Percentiles rank a stretch among this genome's conserved stretches.
Evolutionary conservation across 495 filamentous ascomycete species (phyloP).

Genomic region (Rostrohypoxylon terebratum): DNA sequence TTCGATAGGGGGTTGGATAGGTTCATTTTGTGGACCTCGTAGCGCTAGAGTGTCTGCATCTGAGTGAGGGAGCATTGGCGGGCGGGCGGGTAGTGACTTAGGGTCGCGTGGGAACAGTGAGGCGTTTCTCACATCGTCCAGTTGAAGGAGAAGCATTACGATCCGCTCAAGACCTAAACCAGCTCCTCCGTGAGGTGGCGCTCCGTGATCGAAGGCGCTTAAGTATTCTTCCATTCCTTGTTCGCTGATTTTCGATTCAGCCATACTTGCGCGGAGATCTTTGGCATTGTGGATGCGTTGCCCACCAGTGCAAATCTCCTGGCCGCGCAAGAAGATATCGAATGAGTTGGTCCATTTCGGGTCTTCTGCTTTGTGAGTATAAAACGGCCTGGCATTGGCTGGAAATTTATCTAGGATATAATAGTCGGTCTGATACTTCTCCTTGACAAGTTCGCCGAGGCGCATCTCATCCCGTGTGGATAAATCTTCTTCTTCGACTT

Average conservation of each 20-base stretch:
- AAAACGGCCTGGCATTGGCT: constrained; percentile 76
- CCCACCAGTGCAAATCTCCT: constrained; percentile 82
- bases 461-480: constrained; percentile 78
- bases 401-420: constrained; percentile 87
- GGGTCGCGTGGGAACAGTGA: constrained; percentile 80
- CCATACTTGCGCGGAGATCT: constrained; percentile 76
- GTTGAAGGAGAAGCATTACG: constrained; percentile 76
- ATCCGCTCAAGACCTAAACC: constrained; percentile 82
- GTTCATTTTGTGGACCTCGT: constrained; percentile 55
- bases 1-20: constrained; percentile 66
- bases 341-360: constrained; percentile 78
- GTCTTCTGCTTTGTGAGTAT: constrained; percentile 82
- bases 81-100: constrained; percentile 69
- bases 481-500: constrained; percentile 73
- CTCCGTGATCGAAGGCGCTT: constrained; percentile 78
- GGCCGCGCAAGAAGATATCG: constrained; percentile 83
- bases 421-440: constrained; percentile 80
- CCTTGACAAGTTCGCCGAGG: constrained; percentile 75
- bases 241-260: constrained; percentile 72
- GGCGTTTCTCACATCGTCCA: constrained; percentile 80
- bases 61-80: constrained; percentile 69
- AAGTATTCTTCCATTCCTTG: constrained; percentile 78
- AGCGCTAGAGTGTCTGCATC: constrained; percentile 70
- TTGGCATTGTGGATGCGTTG: constrained; percentile 82
- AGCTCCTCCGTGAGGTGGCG: constrained; percentile 80